Evolutionary conservation across 768 basidiomycete species (phyloP), one percentile per base, ranked within the genome.

Genomic region (Mrakia blollopis): DNA sequence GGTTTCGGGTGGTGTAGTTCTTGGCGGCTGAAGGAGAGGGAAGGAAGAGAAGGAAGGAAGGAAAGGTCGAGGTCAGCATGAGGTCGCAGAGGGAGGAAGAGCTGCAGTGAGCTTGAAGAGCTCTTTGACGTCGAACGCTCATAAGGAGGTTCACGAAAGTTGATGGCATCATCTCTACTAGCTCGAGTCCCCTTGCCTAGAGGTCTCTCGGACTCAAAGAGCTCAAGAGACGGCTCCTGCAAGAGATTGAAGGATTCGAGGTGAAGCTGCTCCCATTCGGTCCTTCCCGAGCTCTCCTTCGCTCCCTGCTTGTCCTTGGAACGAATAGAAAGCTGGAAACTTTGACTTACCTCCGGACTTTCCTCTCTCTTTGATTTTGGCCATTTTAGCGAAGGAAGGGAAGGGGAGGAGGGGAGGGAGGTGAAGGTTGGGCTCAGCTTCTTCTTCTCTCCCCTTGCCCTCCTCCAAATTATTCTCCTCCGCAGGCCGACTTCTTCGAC

Each of bases 1-100:
- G 86, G 74, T 93, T 92, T 30, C 97, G 89, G 41, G 96, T 98
- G 79, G 93, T 84, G 80, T 85, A 85, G 83, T 85, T 84, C 77
- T 84, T 84, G 70, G 84, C 84, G 68, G 77, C 84, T 83, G 61
- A 11, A 68, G 21, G 35, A 35, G 39, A 37, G 9, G 37, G 63
- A 30, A 65, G 30, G 62, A 11, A 21, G n/a, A 13, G 65, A 11
- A 16, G 32, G 32, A 25, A 57, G 37, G 39, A n/a, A n/a, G n/a
- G n/a, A n/a, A n/a, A n/a, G n/a, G 54, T 50, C 35, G 30, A 28
- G 72, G 47, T 72, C 70, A 52, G 54, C 54, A 18, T 69, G 67
- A 32, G 39, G 47, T 50, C 70, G 30, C 23, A 30, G 65, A 18
- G 50, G 28, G 50, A 32, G 32, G 50, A 23, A 44, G 28, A 21